These are phyloP conservation scores for Plasmodium yoelii DNA, from an alignment of 169 alveolate species.

Conservation along the genomic window DNA sequence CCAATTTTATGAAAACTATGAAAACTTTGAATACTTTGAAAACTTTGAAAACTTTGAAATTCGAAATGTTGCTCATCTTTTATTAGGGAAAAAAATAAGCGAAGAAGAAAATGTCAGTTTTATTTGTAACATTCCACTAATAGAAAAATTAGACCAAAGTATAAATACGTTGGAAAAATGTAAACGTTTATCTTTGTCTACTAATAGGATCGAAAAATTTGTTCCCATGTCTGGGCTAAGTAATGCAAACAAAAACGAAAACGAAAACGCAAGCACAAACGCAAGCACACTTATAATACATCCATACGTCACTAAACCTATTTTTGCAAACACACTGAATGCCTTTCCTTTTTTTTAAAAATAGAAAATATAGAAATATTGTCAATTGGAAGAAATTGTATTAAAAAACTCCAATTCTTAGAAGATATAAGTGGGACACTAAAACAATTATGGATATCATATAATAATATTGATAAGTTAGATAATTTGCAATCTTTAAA, in stretches of 20 bases:
- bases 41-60: too few species aligned
- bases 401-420: conserved; percentile 39
- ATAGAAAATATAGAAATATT: conserved; percentile 50
- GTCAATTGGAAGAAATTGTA: conserved; percentile 62
- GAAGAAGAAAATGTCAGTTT: conserved; percentile 70
- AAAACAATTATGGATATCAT: conserved; percentile 56
- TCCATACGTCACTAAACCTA: too few species aligned
- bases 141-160: conserved; percentile 48
- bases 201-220: conserved; percentile 45
- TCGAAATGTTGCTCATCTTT: not conserved
- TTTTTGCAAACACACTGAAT: too few species aligned
- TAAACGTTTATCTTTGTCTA: conserved; percentile 56
- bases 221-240: conserved; percentile 63
- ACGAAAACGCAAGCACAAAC: too few species aligned
- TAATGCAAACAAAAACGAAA: not conserved
- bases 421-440: conserved; percentile 62
- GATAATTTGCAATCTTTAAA: conserved; percentile 54
- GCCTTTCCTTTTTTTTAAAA: too few species aligned
- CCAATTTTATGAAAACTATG: too few species aligned
- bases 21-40: too few species aligned
- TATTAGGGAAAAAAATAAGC: conserved; percentile 50
- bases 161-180: conserved; percentile 47
- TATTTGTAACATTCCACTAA: conserved; percentile 48
- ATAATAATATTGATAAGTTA: conserved; percentile 49
- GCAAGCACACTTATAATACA: too few species aligned